These are phyloP conservation scores for Cenococcum geophilum DNA, from an alignment of 495 filamentous ascomycete genomes.

Conservation along the genomic window DNA sequence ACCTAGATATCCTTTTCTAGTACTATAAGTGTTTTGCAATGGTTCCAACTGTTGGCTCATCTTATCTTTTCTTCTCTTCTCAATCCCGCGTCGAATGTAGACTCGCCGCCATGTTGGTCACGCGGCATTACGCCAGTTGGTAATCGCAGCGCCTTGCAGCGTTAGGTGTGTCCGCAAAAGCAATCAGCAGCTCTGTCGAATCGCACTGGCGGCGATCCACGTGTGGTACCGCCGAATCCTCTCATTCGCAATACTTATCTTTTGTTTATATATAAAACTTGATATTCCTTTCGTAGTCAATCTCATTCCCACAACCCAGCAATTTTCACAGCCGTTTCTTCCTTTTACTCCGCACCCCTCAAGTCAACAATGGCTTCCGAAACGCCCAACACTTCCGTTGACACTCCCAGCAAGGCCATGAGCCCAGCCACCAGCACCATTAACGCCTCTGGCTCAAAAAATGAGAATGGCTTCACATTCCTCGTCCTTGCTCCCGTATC, in stretches of 20 bases:
- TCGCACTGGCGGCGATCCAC: conserved; percentile 1
- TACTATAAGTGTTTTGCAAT: neutral
- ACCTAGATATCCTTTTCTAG: neutral
- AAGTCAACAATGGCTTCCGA: conserved; percentile 4
- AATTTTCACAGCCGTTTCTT: neutral
- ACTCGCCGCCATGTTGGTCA: conserved; percentile 3
- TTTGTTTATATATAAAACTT: neutral
- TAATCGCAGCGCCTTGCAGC: conserved; percentile 3
- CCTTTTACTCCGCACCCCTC: conserved; percentile 3
- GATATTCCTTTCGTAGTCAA: neutral
- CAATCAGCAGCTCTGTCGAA: neutral
- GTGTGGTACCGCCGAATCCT: neutral
- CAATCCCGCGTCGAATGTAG: conserved; percentile 1
- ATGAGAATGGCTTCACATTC: conserved; percentile 15
- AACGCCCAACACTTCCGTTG: neutral
- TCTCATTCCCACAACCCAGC: neutral
- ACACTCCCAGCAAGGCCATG: neutral
- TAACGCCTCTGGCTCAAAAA: conserved; percentile 6
- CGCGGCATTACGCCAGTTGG: neutral
- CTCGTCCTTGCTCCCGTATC: conserved; percentile 22
- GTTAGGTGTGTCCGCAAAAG: conserved; percentile 2
- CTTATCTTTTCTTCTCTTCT: neutral
- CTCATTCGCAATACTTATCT: neutral
- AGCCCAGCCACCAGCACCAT: conserved; percentile 1
- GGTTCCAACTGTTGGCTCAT: neutral